Evolutionary conservation across 1,139 yeast species (phyloP), one percentile per base, ranked within the genome.

Genomic region (Taphrina deformans): DNA sequence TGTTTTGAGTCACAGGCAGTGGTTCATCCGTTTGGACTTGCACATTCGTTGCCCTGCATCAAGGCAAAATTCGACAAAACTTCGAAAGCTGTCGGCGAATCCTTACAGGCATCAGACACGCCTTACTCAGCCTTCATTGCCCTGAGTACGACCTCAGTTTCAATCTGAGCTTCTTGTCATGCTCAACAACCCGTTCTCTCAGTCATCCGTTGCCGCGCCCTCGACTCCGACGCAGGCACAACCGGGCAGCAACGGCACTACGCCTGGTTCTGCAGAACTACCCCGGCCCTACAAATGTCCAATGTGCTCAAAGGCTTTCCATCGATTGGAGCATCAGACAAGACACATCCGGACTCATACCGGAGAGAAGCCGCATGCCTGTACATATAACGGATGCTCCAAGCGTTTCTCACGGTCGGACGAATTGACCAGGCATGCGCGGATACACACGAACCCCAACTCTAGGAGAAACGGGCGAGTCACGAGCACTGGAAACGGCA

Each of bases 271-370:
- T 14, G 38, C 40, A 10, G 81, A 79, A 63, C 75, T 78, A 40
- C 81, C 80, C 38, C 72, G 95, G 70, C 97, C 97, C 3, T 91
- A 89, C 79, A 88, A 89, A 74, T 92, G 98, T 73, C 92, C 96
- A 18, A 83, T 88, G 73, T 92, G 98, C 76, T 88, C 87, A 65
- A 89, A 92, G 78, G 96, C 96, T 0, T 92, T 92, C 75, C 96
- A 90, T 73, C 81, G 98, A 60, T 78, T 91, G 59, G 98, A 92
- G 75, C 98, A 92, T 76, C 96, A 90, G 74, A 91, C 97, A 18
- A 83, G 98, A 72, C 98, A 92, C 74, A 88, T 92, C 63, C 80
- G 97, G 68, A 92, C 97, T 5, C 98, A 92, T 74, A 92, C 98
- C 0, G 98, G 98, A 40, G 97, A 91, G 73, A 89, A 90, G 74